Conservation (phyloP, 2,329 filamentous ascomycete genomes). For the Arthroderma sp. region DNA sequence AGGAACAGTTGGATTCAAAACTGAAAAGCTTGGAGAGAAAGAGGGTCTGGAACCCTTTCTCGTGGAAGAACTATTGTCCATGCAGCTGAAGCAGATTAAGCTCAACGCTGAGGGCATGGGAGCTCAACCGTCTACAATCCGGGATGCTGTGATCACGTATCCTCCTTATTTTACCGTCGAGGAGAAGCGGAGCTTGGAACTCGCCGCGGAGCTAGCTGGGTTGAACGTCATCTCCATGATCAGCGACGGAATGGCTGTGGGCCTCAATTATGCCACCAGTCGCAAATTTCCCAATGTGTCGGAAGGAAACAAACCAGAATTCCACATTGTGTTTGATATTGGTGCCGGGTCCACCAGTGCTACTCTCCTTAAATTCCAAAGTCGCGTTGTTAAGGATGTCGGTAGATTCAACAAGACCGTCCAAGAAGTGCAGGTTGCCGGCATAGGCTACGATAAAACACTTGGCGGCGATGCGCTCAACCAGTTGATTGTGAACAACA, state of each 20-base stretch:
- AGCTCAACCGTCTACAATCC: slow-evolving; percentile 58
- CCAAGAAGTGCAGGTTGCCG: slow-evolving; percentile 83
- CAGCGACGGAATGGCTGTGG: slow-evolving; percentile 82
- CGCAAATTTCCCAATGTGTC: slow-evolving; percentile 76
- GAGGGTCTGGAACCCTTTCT: slow-evolving; percentile 51
- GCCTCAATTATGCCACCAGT: slow-evolving; percentile 85
- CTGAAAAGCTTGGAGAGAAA: slow-evolving; percentile 51
- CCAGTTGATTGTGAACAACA: slow-evolving; percentile 74
- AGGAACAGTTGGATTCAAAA: slow-evolving; percentile 70
- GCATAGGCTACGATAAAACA: slow-evolving; percentile 74
- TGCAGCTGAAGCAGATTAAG: slow-evolving; percentile 87
- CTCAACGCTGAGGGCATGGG: slow-evolving; percentile 76
- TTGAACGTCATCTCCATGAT: slow-evolving; percentile 74
- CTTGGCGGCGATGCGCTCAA: slow-evolving; percentile 87
- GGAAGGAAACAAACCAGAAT: slow-evolving; percentile 73
- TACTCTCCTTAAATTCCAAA: slow-evolving; percentile 79
- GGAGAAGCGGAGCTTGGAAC: slow-evolving; percentile 73
- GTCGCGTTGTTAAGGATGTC: slow-evolving; percentile 75
- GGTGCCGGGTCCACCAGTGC: slow-evolving; percentile 89
- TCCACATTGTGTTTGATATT: slow-evolving; percentile 95
- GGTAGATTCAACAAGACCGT: slow-evolving; percentile 93
- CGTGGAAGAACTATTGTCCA: slow-evolving; percentile 87
- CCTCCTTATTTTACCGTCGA: slow-evolving; percentile 82
- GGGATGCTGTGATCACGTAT: slow-evolving; percentile 76
- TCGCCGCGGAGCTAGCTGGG: slow-evolving; percentile 77